Percentiles rank a stretch among this genome's conserved stretches.
phyloP scores from a whole-genome alignment of 202 grass and related monocot species.

The Schoenoplectus tabernaemontani region DNA sequence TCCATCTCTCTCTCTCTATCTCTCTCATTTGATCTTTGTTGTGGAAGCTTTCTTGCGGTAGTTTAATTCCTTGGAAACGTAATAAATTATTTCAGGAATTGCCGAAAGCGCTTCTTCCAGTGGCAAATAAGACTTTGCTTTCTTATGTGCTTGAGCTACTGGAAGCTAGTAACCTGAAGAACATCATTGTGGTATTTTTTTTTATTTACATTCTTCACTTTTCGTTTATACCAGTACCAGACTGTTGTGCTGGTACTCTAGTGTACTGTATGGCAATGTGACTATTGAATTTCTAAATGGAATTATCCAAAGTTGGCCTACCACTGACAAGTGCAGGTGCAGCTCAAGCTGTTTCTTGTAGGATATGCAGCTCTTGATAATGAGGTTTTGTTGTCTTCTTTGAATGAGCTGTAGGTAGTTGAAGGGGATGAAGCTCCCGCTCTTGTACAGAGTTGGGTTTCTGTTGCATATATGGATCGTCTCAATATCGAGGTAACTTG shows the following conservation, averaged over 20 bases:
- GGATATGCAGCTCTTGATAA: not conserved
- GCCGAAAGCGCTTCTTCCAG: slow-evolving; percentile 81
- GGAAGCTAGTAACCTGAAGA: slow-evolving; percentile 79
- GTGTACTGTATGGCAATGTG: not conserved
- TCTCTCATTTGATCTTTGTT: not conserved
- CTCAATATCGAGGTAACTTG: slow-evolving; percentile 59
- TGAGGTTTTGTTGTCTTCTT: slow-evolving; percentile 12
- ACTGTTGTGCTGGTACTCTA: too few species aligned
- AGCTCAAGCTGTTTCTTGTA: not conserved
- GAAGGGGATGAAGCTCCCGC: slow-evolving; percentile 67
- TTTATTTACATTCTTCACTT: not conserved
- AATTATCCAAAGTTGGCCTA: not conserved
- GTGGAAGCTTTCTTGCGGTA: not conserved
- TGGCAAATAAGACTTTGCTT: slow-evolving; percentile 76
- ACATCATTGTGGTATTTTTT: slow-evolving; percentile 72
- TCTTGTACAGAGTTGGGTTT: slow-evolving; percentile 59
- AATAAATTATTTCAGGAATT: slow-evolving; percentile 46
- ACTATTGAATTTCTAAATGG: not conserved
- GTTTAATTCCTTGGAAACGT: not conserved
- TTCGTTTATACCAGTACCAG: too few species aligned
- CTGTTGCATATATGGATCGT: slow-evolving; percentile 61
- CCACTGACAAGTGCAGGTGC: not conserved
- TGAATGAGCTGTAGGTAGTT: slow-evolving; percentile 49
- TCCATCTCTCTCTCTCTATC: not conserved
- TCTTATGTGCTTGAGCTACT: slow-evolving; percentile 89